Conservation (phyloP, 495 filamentous ascomycete genomes). For the Hypoxylon lienhwacheense region DNA sequence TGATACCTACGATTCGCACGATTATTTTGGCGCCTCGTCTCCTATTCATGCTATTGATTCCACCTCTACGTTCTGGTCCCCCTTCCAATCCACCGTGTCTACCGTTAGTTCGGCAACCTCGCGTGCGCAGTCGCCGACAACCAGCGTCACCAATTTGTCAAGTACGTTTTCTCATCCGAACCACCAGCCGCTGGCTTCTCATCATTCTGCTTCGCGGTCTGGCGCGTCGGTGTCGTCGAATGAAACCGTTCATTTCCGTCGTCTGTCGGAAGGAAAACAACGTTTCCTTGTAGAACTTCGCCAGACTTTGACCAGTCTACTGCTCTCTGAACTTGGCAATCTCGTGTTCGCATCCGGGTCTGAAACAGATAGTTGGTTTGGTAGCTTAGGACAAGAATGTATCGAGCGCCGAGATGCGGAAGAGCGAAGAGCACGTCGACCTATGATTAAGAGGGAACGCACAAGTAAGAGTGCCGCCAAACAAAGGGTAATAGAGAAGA, state of each 20-base stretch:
- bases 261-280: conserved; percentile 54
- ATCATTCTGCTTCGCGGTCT: conserved; percentile 48
- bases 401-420: conserved; percentile 74
- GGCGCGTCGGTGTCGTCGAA: conserved; percentile 60
- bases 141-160: conserved; percentile 54
- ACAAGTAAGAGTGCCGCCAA: conserved; percentile 49
- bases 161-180: conserved; percentile 49
- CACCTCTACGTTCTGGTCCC: conserved; percentile 84
- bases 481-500: conserved; percentile 60
- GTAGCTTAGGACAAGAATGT: conserved; percentile 72
- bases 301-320: conserved; percentile 77
- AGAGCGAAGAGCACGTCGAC: conserved; percentile 48
- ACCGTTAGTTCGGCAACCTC: conserved; percentile 60
- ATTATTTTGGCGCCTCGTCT: conserved; percentile 67
- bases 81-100: conserved; percentile 66
- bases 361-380: conserved; percentile 93
- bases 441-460: conserved; percentile 42
- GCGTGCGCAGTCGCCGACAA: conserved; percentile 58
- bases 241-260: conserved; percentile 60
- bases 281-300: conserved; percentile 75
- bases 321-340: conserved; percentile 87
- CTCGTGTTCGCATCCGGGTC: conserved; percentile 82
- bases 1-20: conserved; percentile 68
- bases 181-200: conserved; percentile 44
- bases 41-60: conserved; percentile 76